Conservation (phyloP, 176 grass and related monocot genomes). For the Dactylis glomerata region DNA sequence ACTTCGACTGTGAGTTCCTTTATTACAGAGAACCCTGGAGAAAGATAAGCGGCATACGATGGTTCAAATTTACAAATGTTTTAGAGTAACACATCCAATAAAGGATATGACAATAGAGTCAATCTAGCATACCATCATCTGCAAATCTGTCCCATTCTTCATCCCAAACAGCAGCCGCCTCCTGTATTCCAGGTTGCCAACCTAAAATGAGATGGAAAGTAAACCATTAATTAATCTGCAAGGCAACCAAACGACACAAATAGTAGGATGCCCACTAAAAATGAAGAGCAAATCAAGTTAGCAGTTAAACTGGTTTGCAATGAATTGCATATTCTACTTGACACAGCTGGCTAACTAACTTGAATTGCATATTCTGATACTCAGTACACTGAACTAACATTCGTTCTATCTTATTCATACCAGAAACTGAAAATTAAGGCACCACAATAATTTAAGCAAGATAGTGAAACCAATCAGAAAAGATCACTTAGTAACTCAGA, state of each 20-base stretch:
- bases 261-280: neutral
- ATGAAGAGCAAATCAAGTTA: slow-evolving; percentile 2
- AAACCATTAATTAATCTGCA: neutral
- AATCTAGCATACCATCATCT: slow-evolving; percentile 56
- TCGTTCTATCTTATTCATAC: slow-evolving; percentile 7
- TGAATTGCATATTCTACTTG: slow-evolving; percentile 20
- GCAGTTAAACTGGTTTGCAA: neutral
- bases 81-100: neutral
- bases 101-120: slow-evolving; percentile 4
- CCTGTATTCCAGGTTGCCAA: slow-evolving; percentile 96
- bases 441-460: neutral
- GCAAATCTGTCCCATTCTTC: slow-evolving; percentile 95
- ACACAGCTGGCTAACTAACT: neutral
- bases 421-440: slow-evolving; percentile 8
- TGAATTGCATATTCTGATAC: slow-evolving; percentile 26
- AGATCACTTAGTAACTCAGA: neutral
- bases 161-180: slow-evolving; percentile 70
- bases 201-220: slow-evolving; percentile 41
- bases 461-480: neutral
- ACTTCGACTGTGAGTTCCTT: slow-evolving; percentile 96
- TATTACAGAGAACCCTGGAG: slow-evolving; percentile 82
- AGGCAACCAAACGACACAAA: slow-evolving; percentile 2
- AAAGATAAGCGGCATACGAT: slow-evolving; percentile 19
- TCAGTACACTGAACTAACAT: slow-evolving; percentile 4
- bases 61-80: slow-evolving; percentile 9